A percentile compares a stretch with the other conserved stretches of the same genome.
Conservation (phyloP, 805 yeast species). For the Blastobotrys peoriensis region DNA sequence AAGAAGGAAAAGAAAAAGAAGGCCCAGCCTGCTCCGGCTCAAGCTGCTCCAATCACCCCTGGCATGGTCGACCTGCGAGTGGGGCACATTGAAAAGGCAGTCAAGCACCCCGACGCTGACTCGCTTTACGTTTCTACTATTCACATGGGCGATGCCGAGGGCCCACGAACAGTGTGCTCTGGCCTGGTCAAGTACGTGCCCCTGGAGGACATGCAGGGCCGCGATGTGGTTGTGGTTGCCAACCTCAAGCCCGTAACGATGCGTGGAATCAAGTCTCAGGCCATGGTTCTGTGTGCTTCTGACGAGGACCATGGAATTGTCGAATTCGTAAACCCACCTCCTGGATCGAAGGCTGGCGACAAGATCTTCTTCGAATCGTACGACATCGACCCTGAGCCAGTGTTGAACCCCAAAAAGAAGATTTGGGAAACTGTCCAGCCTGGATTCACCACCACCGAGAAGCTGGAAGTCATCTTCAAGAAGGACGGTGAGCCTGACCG, state of each 20-base stretch:
- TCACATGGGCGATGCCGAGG: slow-evolving; percentile 92
- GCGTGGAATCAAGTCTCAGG: slow-evolving; percentile 95
- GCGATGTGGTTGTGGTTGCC: slow-evolving; percentile 85
- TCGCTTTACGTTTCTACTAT: slow-evolving; percentile 93
- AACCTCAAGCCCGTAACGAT: slow-evolving; percentile 95
- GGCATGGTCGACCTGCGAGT: slow-evolving; percentile 87
- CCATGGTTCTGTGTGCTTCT: slow-evolving; percentile 91
- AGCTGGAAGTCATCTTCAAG: slow-evolving; percentile 72
- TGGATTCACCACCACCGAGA: slow-evolving; percentile 71
- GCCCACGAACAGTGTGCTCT: slow-evolving; percentile 97
- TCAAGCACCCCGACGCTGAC: slow-evolving; percentile 97
- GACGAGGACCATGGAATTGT: slow-evolving; percentile 53
- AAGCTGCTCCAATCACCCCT: slow-evolving; percentile 63
- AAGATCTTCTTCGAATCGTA: slow-evolving; percentile 90
- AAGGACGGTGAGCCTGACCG: slow-evolving; percentile 65
- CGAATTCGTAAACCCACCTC: slow-evolving; percentile 94
- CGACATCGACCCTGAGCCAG: slow-evolving; percentile 84
- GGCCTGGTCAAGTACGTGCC: slow-evolving; percentile 89
- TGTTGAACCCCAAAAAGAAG: slow-evolving; percentile 96
- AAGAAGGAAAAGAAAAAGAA: slow-evolving; percentile 45
- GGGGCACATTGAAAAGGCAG: slow-evolving; percentile 94
- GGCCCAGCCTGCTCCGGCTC: slow-evolving; percentile 43
- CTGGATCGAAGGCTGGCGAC: slow-evolving; percentile 90
- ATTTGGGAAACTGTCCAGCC: slow-evolving; percentile 96
- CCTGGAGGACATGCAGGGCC: slow-evolving; percentile 91